phyloP scores from a whole-genome alignment of 2,329 filamentous ascomycete species.

The Talaromyces albobiverticillius region DNA sequence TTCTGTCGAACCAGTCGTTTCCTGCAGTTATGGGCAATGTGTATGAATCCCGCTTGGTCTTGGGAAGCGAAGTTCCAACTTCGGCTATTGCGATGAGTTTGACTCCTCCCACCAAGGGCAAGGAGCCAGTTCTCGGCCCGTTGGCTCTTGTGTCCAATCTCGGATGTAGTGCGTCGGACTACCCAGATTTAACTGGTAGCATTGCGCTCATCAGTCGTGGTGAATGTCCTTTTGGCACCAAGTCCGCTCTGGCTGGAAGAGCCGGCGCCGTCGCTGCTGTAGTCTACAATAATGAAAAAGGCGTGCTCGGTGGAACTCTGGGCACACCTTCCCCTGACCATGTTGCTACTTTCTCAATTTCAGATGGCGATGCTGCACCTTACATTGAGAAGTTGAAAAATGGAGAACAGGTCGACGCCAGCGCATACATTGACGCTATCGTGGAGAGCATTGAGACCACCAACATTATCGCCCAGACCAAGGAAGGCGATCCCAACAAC shows the following conservation, averaged over 20 bases:
- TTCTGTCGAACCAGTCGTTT: slow-evolving; percentile 56
- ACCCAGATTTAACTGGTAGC: slow-evolving; percentile 58
- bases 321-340: slow-evolving; percentile 55
- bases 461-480: slow-evolving; percentile 62
- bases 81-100: slow-evolving; percentile 60
- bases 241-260: slow-evolving; percentile 64
- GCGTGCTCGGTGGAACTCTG: slow-evolving; percentile 64
- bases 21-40: slow-evolving; percentile 59
- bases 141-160: slow-evolving; percentile 60
- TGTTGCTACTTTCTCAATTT: slow-evolving; percentile 64
- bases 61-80: slow-evolving; percentile 52
- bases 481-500: slow-evolving; percentile 57
- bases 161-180: slow-evolving; percentile 65
- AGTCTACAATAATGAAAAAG: slow-evolving; percentile 70
- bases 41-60: slow-evolving; percentile 56
- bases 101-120: slow-evolving; percentile 50
- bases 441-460: slow-evolving; percentile 49
- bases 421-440: slow-evolving; percentile 43
- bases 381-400: slow-evolving; percentile 54
- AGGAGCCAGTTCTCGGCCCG: slow-evolving; percentile 49
- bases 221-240: slow-evolving; percentile 67
- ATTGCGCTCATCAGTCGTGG: slow-evolving; percentile 72
- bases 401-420: slow-evolving; percentile 32
- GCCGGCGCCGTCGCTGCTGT: slow-evolving; percentile 70
- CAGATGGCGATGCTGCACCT: slow-evolving; percentile 56